Evolutionary conservation across 202 grass and related monocot species (phyloP), one percentile per base, ranked within the genome.

Genomic region (Brachypodium distachyon): DNA sequence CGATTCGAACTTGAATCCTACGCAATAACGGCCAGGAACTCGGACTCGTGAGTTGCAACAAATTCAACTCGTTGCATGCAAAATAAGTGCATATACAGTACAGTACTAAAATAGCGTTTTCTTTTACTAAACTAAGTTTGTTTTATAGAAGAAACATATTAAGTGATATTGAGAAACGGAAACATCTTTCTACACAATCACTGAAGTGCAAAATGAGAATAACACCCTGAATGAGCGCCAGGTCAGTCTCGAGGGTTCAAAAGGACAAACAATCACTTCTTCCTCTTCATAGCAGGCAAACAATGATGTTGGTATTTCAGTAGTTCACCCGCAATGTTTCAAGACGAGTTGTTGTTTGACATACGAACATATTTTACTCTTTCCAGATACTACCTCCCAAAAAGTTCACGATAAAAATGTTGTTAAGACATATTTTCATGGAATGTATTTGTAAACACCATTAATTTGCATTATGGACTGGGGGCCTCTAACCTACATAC

Each of bases 401-500:
- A 48, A 78, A 55, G 26, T 66, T 37, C 34, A 12, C 40, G 7
- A 49, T 34, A 64, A 64, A 33, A 34, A 23, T 39, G 11, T 55
- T 6, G 46, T 33, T 12, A 56, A 70, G 7, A 67, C 62, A 78
- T 38, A 58, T 28, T 48, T 58, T 83, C 22, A 32, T 70, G 53
- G 31, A 25, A 57, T 74, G 56, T 55, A 33, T 56, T 49, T 58
- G 22, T 14, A 88, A 48, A 70, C 55, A 84, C 43, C 42, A 64
- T 28, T 36, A 38, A 9, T 22, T 6, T 49, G 4, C 29, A 39
- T 40, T 6, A 57, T 41, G 18, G 39, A 60, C 39, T 41, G 10
- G 19, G 27, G 57, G 54, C 29, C 28, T 27, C 40, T 42, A 84
- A 65, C 23, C 77, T 88, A 84, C 4, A 41, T 77, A 57, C 87